Percentiles rank a stretch among this genome's conserved stretches.
These are phyloP conservation scores for Panicum virgatum DNA, from an alignment of 202 grass and related monocot genomes.

Conservation along the genomic window DNA sequence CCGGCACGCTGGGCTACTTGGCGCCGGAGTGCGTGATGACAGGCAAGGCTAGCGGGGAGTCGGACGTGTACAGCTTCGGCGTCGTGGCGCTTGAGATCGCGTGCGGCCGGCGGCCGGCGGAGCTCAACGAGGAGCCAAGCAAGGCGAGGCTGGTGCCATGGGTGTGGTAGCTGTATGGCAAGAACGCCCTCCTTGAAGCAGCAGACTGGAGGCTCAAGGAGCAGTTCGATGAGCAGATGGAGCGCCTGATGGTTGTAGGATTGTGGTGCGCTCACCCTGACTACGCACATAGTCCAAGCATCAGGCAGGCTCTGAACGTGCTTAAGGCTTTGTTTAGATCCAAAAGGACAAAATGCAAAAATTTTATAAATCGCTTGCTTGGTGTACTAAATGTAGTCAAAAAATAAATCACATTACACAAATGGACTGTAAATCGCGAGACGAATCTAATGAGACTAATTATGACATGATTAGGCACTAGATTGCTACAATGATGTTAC, in stretches of 20 bases:
- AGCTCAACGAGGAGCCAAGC: constrained; percentile 30
- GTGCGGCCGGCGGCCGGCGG: constrained; percentile 56
- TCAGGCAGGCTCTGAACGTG: constrained; percentile 64
- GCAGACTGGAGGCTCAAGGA: constrained; percentile 54
- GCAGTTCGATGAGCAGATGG: constrained; percentile 58
- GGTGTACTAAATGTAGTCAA: too few species aligned
- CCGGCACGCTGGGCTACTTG: constrained; percentile 70
- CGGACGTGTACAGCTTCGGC: constrained; percentile 79
- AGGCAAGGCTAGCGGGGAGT: constrained; percentile 62
- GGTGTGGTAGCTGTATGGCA: constrained; percentile 81
- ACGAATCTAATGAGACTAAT: too few species aligned
- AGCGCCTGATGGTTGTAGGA: constrained; percentile 69
- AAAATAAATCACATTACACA: too few species aligned
- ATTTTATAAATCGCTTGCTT: too few species aligned
- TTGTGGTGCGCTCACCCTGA: constrained; percentile 81
- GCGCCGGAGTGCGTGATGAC: constrained; percentile 72
- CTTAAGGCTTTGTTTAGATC: too few species aligned
- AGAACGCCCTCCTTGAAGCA: constrained; percentile 48
- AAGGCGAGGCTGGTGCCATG: constrained; percentile 60
- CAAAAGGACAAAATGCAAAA: too few species aligned
- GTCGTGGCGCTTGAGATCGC: constrained; percentile 71
- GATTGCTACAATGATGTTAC: too few species aligned
- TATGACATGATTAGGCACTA: too few species aligned
- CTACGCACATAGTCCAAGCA: constrained; percentile 59
- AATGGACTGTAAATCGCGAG: too few species aligned